A percentile compares a stretch with the other conserved stretches of the same genome.
phyloP scores from a whole-genome alignment of 768 basidiomycete genomes.

The Termitomyces heimii region DNA sequence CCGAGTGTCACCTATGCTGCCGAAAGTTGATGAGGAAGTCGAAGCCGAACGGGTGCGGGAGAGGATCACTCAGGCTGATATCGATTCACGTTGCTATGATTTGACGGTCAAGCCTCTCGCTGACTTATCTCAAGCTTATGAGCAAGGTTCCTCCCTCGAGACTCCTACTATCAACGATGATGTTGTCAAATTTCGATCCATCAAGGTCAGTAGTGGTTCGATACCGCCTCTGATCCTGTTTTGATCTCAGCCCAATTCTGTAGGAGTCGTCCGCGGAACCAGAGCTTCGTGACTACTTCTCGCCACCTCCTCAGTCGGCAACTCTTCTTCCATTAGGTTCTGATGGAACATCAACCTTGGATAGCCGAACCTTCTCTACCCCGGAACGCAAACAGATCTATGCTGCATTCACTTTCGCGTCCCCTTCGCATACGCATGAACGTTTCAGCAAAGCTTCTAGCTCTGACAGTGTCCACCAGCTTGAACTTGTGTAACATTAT shows the following conservation, averaged over 20 bases:
- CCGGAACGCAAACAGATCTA: conserved; percentile 72
- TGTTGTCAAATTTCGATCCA: conserved; percentile 31
- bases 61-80: conserved; percentile 41
- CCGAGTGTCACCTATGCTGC: conserved; percentile 56
- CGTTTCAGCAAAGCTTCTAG: conserved; percentile 43
- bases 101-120: conserved; percentile 74
- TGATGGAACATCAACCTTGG: conserved; percentile 22
- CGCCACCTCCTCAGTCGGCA: conserved; percentile 27
- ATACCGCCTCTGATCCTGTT: conserved; percentile 1
- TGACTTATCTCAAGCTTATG: conserved; percentile 70
- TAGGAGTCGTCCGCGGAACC: conserved; percentile 55
- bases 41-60: conserved; percentile 25
- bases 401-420: conserved; percentile 73
- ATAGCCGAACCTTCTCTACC: conserved; percentile 50
- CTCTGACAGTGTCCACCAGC: conserved; percentile 22
- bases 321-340: conserved; percentile 20
- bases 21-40: conserved; percentile 51
- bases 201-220: conserved; percentile 37
- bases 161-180: conserved; percentile 26
- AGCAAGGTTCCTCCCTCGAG: conserved; percentile 29
- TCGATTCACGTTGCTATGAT: conserved; percentile 76
- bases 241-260: conserved; percentile 3
- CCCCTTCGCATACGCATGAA: conserved; percentile 57
- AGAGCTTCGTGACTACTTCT: conserved; percentile 50
- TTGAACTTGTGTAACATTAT: conserved; percentile 17